These are phyloP conservation scores for Candida maltosa DNA, from an alignment of 805 yeast genomes.

Conservation along the genomic window DNA sequence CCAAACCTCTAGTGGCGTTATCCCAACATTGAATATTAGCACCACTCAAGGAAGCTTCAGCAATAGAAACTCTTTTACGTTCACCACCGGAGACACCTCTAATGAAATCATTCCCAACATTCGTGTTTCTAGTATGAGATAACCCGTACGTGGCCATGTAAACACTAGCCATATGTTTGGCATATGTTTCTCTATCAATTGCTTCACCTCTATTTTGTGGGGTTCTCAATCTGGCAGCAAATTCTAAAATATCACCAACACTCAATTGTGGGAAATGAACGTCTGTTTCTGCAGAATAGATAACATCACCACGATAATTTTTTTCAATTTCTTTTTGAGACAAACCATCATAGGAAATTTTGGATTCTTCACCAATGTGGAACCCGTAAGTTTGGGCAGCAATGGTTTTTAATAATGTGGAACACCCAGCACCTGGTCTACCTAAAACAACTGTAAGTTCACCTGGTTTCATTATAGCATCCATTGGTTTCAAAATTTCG, in stretches of 20 bases:
- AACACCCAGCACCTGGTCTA: constrained; percentile 40
- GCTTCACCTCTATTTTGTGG: constrained; percentile 34
- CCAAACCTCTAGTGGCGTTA: constrained; percentile 71
- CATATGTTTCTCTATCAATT: constrained; percentile 29
- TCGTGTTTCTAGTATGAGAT: constrained; percentile 56
- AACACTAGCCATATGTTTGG: constrained; percentile 39
- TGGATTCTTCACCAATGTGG: constrained; percentile 27
- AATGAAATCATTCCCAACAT: constrained; percentile 63
- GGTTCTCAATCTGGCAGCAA: constrained; percentile 51
- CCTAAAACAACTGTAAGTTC: constrained; percentile 39
- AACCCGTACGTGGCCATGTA: constrained; percentile 48
- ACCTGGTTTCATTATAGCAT: constrained; percentile 32
- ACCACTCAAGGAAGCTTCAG: constrained; percentile 55
- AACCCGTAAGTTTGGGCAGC: constrained; percentile 36
- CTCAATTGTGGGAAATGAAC: constrained; percentile 53
- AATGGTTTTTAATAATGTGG: constrained; percentile 36
- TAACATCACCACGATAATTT: constrained; percentile 34
- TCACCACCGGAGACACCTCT: constrained; percentile 75
- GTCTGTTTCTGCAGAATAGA: constrained; percentile 51
- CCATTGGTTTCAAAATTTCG: constrained; percentile 30
- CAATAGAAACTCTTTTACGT: constrained; percentile 66
- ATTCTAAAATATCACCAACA: constrained; percentile 53
- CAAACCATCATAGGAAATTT: constrained; percentile 31
- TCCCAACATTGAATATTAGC: constrained; percentile 61
- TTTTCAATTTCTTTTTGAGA: constrained; percentile 22